A percentile compares a stretch with the other conserved stretches of the same genome.
Conservation (phyloP, 2,329 filamentous ascomycete species). For the Cytospora schulzeri region DNA sequence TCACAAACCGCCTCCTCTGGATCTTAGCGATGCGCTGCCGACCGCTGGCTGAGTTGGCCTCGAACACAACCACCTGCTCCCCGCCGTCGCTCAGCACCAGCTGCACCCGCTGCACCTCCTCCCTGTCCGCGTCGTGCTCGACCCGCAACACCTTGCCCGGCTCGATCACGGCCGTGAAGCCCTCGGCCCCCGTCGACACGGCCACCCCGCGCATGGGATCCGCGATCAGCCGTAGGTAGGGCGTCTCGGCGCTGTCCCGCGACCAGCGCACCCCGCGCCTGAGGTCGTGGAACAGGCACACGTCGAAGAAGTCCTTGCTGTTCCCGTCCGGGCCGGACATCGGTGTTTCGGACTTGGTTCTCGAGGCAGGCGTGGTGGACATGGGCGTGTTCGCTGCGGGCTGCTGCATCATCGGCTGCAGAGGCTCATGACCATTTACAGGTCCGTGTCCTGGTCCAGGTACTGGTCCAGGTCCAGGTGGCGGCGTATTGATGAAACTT, state of each 20-base stretch:
- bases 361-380: background rate
- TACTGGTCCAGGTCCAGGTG: background rate
- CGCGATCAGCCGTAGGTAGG: conserved; percentile 20
- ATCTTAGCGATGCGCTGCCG: conserved; percentile 18
- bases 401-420: background rate
- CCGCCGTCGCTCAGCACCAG: conserved; percentile 18
- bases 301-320: conserved; percentile 20
- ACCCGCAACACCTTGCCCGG: conserved; percentile 20
- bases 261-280: conserved; percentile 16
- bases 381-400: background rate
- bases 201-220: conserved; percentile 19
- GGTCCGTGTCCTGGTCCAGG: background rate
- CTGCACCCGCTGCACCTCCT: conserved; percentile 15
- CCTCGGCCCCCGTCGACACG: conserved; percentile 4
- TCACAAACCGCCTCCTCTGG: conserved; percentile 18
- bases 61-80: conserved; percentile 23
- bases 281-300: conserved; percentile 17
- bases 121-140: conserved; percentile 9
- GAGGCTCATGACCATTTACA: background rate
- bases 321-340: background rate
- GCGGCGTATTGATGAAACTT: background rate
- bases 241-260: conserved; percentile 8
- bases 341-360: background rate
- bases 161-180: conserved; percentile 15
- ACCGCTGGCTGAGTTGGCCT: conserved; percentile 16